Base-by-base conservation (phyloP, 768 basidiomycete species). In the Sporobolomyces roseus region DNA sequence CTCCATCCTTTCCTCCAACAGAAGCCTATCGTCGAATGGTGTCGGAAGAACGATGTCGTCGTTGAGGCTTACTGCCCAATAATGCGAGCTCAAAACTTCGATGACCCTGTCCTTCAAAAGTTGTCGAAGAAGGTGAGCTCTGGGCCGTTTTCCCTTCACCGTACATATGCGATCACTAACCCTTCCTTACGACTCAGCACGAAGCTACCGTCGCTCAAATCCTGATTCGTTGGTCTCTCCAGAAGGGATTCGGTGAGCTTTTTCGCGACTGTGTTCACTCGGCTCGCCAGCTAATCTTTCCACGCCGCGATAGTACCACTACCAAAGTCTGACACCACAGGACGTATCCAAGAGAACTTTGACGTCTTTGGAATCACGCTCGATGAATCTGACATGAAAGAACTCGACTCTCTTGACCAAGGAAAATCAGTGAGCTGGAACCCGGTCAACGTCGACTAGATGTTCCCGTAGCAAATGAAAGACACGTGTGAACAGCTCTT, bases 371-470 rank as follows among this genome's bases (percentile, higher is more conserved):
- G 89, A 74, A 93, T 93, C 73, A 84, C 84, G 61, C 80, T 96
- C 27, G 78, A 77, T 53, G 77, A 78, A 29, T 85, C 85, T 50
- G 91, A 93, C 61, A 85, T 94, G 81, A 73, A 74, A 1, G 78
- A 77, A 32, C 80, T 96, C 17, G 86, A 92, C 76, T 80, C 78
- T 0, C 81, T 94, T 2, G 91, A 94, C 76, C 79, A 81, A 56
- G 93, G 89, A 0, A 82, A 85, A 3, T 85, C 87, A 0, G 79
- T 89, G 50, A 87, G 84, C 68, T 94, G 91, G 93, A 91, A 94
- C 75, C 90, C 91, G 9, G 84, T 63, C 55, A 17, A 62, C 13
- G 49, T 45, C 25, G 66, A 63, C 32, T 68, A 68, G 29, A 25
- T 25, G 38, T 9, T 41, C 38, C 10, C 38, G 10, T 9, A 41